Base-by-base conservation (phyloP, 2,329 filamentous ascomycete species). In the Pseudocercospora fuligena region DNA sequence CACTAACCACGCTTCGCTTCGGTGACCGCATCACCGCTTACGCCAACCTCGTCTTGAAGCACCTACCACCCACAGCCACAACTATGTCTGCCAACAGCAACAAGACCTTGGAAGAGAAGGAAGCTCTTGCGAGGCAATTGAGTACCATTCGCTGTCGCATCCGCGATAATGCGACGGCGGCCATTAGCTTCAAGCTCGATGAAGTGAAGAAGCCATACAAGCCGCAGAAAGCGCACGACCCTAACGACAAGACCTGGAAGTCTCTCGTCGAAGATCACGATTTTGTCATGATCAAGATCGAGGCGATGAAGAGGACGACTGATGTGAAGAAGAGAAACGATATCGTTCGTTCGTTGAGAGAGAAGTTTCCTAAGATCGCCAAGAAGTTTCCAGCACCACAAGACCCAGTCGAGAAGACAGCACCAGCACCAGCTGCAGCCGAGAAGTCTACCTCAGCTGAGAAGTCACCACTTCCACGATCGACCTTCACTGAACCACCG, bases 321-420 rank as follows among this genome's bases (percentile, higher is more conserved):
- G 36, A 61, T 36, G 31, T 27, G 6, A 31, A 16, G 23, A 49
- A 56, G 58, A 65, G 56, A 33, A 19, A 33, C 33, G 47, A 47
- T 33, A 58, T 65, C 33, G 43, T 65, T 14, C 46, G 21, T 11
- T 57, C 63, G 2, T 33, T 65, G 3, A 58, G 63, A 3, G 31
- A 47, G 3, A 51, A 65, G 5, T 65, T 57, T 40, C 63, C 63
- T 14, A 31, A 65, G 25, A 33, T 61, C 27, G 63, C 63, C 21
- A 19, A 36, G 11, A 7, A 56, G 12, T 47, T 31, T 21, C 63
- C 63, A 54, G 57, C 21, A 23, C 57, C 63, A 43, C 3, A 57
- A 14, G 63, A 65, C 7, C 57, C 63, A 25, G 16, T 43, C 27
- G 23, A 53, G 11, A n/a, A 49, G 23, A 53, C 51, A 49, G 31